Base-by-base conservation (phyloP, 2,329 filamentous ascomycete species). In the Oidium heveae region DNA sequence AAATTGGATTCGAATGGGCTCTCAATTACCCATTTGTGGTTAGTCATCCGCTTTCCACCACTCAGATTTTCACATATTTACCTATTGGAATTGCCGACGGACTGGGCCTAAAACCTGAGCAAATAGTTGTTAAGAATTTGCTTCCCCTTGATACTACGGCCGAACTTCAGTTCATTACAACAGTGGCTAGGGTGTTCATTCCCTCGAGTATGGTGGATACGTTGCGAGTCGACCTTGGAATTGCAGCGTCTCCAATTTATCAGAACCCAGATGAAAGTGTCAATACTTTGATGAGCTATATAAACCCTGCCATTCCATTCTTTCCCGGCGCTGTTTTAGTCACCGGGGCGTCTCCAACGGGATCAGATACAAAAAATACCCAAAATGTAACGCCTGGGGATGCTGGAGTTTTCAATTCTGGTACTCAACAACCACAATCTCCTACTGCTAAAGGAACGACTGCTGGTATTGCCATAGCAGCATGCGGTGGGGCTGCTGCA, bases 1-100 rank as follows among this genome's bases (percentile, higher is more conserved):
- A 94, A 65, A 74, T 96, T 58, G 91, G 84, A 36, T 95, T 96
- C 74, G 71, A 77, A 54, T 82, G 79, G 63, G 75, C 77, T 1
- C 74, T 94, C 61, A 89, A 93, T 69, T 98, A 91, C 67, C 70
- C 75, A 9, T 94, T 93, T 64, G 84, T 96, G 32, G 80, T 82
- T 12, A 71, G 71, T 22, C 79, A 82, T 58, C 72, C 78, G 15
- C 73, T 81, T 59, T 84, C 87, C 18, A 83, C 86, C 5, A 78
- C 78, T 41, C 89, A 96, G 68, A 85, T 98, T 63, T 94, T 95
- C 70, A 69, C 76, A 54, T 84, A 77, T 59, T 71, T 95, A 4
- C 87, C 87, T 0, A 61, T 72, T 54, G 86, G 84, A 49, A 60
- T 71, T 54, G 58, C 64, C 3, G 67, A 66, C 52, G 80, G 77